phyloP scores from a whole-genome alignment of 371 early-diverging fungal genomes.

The Syncephalis plumigaleata region DNA sequence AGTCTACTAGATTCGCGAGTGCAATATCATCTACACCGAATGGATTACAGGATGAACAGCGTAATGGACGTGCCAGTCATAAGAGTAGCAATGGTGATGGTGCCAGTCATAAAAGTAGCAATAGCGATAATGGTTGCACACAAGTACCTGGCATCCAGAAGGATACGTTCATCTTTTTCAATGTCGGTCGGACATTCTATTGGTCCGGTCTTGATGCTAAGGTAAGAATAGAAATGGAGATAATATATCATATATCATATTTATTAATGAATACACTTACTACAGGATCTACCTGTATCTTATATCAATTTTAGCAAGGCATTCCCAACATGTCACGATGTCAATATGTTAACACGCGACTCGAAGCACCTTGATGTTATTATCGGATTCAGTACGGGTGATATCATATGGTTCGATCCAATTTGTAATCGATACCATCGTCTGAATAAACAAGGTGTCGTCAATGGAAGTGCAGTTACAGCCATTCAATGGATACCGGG shows the following conservation, averaged over 20 bases:
- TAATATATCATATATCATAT: not conserved
- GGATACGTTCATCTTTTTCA: constrained; percentile 67
- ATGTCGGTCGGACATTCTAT: constrained; percentile 56
- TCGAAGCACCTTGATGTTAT: constrained; percentile 53
- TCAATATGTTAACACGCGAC: constrained; percentile 49
- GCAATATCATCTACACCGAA: too few species aligned
- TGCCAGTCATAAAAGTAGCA: too few species aligned
- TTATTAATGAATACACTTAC: too few species aligned
- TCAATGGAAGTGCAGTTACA: constrained; percentile 46
- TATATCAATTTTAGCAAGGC: constrained; percentile 60
- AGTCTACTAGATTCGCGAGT: too few species aligned
- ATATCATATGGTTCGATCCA: constrained; percentile 73
- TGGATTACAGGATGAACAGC: too few species aligned
- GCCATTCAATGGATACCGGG: constrained; percentile 84
- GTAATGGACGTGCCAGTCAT: too few species aligned
- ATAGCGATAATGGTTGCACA: constrained; percentile 29
- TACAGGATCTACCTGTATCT: constrained; percentile 26
- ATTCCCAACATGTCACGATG: constrained; percentile 73
- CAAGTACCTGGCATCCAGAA: constrained; percentile 7
- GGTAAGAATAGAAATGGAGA: constrained; percentile 41
- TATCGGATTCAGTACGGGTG: constrained; percentile 72
- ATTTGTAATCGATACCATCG: constrained; percentile 56
- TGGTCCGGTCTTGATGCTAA: constrained; percentile 57
- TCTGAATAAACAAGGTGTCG: constrained; percentile 50
- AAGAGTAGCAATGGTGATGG: too few species aligned